Conservation (phyloP, 148 eudicot genomes). For the Heliamphora exappendiculata region DNA sequence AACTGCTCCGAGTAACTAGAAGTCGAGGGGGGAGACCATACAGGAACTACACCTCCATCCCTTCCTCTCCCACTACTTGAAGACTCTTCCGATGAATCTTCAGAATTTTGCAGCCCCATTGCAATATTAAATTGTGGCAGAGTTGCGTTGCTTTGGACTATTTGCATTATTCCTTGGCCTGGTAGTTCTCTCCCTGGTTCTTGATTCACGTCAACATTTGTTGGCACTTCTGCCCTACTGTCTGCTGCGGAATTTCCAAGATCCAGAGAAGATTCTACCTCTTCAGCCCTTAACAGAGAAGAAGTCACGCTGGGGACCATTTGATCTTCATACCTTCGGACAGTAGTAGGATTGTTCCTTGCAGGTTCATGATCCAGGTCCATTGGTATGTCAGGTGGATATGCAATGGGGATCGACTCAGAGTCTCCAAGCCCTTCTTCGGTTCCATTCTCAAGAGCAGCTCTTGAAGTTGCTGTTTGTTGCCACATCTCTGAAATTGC, state of each 20-base stretch:
- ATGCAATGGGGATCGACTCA: conserved; percentile 56
- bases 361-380: conserved; percentile 54
- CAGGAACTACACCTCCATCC: conserved; percentile 88
- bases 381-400: conserved; percentile 71
- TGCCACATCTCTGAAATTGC: conserved; percentile 86
- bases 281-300: conserved; percentile 53
- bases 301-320: conserved; percentile 95
- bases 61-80: conserved; percentile 59
- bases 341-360: conserved; percentile 28
- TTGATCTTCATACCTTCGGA: conserved; percentile 71
- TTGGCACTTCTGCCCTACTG: conserved; percentile 84
- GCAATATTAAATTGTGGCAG: conserved; percentile 31
- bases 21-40: conserved; percentile 87
- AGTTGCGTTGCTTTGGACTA: conserved; percentile 20
- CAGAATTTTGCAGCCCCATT: conserved; percentile 41
- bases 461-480: conserved; percentile 68
- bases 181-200: conserved; percentile 19
- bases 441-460: conserved; percentile 69
- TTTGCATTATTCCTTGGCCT: conserved; percentile 19
- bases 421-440: conserved; percentile 98
- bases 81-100: conserved; percentile 68
- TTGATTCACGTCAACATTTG: conserved; percentile 32
- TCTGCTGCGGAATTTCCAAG: conserved; percentile 33
- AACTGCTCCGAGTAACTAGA: conserved; percentile 62
- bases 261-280: conserved; percentile 63